Conservation (phyloP, 768 basidiomycete genomes). For the Tricholoma terreum region DNA sequence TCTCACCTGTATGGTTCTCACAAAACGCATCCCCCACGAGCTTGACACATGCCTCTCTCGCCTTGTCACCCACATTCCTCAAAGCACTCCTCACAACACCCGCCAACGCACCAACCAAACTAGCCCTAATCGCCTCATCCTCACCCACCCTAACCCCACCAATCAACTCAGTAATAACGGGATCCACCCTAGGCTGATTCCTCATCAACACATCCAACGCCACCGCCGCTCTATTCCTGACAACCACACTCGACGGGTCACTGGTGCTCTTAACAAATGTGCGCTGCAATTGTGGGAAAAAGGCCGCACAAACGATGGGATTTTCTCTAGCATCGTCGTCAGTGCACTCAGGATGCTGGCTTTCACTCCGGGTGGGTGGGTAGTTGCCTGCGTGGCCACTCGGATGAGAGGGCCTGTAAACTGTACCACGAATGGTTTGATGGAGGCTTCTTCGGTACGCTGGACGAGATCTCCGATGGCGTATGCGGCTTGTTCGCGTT, state of each 20-base stretch:
- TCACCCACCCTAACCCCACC: constrained; percentile 46
- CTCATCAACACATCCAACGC: constrained; percentile 90
- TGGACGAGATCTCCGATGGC: constrained; percentile 96
- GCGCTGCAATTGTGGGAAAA: constrained; percentile 98
- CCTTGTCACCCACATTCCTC: constrained; percentile 74
- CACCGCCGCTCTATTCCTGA: constrained; percentile 78
- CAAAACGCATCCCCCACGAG: constrained; percentile 78
- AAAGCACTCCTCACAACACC: constrained; percentile 69
- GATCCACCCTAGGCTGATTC: constrained; percentile 87
- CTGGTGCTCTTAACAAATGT: constrained; percentile 93
- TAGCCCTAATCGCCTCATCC: constrained; percentile 72
- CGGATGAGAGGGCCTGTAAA: constrained; percentile 96
- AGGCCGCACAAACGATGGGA: constrained; percentile 88
- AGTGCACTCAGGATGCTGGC: constrained; percentile 86
- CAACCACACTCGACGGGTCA: constrained; percentile 72
- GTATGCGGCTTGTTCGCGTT: constrained; percentile 91
- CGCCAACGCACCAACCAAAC: constrained; percentile 73
- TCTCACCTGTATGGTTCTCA: constrained; percentile 61
- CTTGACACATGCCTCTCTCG: constrained; percentile 69
- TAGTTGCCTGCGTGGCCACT: constrained; percentile 85
- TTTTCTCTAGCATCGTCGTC: constrained; percentile 77
- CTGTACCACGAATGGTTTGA: constrained; percentile 94
- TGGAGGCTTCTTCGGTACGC: constrained; percentile 70
- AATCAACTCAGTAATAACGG: constrained; percentile 88
- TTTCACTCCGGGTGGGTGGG: constrained; percentile 92